phyloP scores from a whole-genome alignment of 2,329 filamentous ascomycete species.

The Penicillium sp. region DNA sequence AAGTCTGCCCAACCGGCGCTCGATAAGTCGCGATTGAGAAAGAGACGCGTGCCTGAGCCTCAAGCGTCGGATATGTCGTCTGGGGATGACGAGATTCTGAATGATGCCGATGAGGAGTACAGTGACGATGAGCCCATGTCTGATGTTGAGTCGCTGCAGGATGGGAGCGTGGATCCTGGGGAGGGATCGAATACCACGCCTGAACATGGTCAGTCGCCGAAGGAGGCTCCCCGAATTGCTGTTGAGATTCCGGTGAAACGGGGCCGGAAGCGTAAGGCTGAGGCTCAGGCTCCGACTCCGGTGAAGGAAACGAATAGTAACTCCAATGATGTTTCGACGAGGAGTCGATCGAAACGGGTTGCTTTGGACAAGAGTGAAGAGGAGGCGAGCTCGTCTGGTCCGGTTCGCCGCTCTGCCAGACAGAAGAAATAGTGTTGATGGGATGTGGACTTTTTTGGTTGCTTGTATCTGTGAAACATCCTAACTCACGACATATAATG shows the following conservation, averaged over 20 bases:
- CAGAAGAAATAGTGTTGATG: slow-evolving; percentile 25
- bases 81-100: slow-evolving; percentile 8
- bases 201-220: slow-evolving; percentile 16
- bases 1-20: slow-evolving; percentile 34
- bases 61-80: not conserved
- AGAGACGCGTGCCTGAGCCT: slow-evolving; percentile 4
- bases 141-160: slow-evolving; percentile 13
- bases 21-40: slow-evolving; percentile 24
- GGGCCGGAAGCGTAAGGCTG: slow-evolving; percentile 21
- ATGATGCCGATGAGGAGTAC: not conserved
- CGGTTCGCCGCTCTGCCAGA: slow-evolving; percentile 31
- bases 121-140: slow-evolving; percentile 18
- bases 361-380: slow-evolving; percentile 22
- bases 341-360: slow-evolving; percentile 25
- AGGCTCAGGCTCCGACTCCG: slow-evolving; percentile 13
- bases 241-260: slow-evolving; percentile 10
- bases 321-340: not conserved
- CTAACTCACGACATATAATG: slow-evolving; percentile 12
- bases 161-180: slow-evolving; percentile 16
- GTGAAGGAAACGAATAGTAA: slow-evolving; percentile 9
- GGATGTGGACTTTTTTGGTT: not conserved
- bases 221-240: not conserved
- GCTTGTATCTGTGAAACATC: not conserved
- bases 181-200: slow-evolving; percentile 26
- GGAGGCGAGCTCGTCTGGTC: slow-evolving; percentile 13